A percentile compares a stretch with the other conserved stretches of the same genome.
These are phyloP conservation scores for Yamadazyma pseudoaaseri DNA, from an alignment of 1,139 yeast genomes.

Conservation along the genomic window DNA sequence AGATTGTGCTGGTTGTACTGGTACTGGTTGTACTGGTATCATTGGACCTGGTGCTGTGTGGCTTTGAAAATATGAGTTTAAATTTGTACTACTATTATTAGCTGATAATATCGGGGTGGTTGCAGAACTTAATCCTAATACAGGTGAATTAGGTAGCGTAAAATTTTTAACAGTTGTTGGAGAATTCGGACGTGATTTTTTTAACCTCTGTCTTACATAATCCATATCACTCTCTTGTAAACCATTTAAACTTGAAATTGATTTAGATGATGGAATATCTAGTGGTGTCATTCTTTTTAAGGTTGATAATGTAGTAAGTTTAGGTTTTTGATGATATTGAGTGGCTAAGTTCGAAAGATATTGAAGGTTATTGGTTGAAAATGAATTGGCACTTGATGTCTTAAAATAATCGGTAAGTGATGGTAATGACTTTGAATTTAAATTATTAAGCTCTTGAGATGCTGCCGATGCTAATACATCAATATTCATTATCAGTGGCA, in stretches of 20 bases:
- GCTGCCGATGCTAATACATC: conserved; percentile 82
- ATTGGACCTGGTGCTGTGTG: conserved; percentile 2
- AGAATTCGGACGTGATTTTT: conserved; percentile 77
- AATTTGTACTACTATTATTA: conserved; percentile 45
- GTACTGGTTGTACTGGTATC: background rate
- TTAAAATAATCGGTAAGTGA: conserved; percentile 59
- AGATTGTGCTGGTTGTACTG: background rate
- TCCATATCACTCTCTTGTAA: conserved; percentile 46
- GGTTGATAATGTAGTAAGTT: conserved; percentile 40
- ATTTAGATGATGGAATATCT: conserved; percentile 16
- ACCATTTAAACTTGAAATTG: conserved; percentile 19
- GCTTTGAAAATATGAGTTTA: conserved; percentile 18
- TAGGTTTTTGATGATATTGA: conserved; percentile 26
- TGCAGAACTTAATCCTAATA: conserved; percentile 40
- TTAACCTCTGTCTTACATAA: conserved; percentile 50
- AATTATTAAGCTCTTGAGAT: conserved; percentile 63
- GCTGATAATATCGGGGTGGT: conserved; percentile 47
- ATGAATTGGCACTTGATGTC: conserved; percentile 14
- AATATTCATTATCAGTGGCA: conserved; percentile 48
- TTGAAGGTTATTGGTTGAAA: conserved; percentile 23
- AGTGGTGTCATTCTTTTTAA: conserved; percentile 57
- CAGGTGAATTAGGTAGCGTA: conserved; percentile 61
- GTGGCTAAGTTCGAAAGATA: conserved; percentile 29
- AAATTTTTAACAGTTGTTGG: conserved; percentile 37
- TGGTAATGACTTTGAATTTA: conserved; percentile 61